A percentile compares a stretch with the other conserved stretches of the same genome.
Conservation (phyloP, 306 rosid species). For the Rosa rugosa region DNA sequence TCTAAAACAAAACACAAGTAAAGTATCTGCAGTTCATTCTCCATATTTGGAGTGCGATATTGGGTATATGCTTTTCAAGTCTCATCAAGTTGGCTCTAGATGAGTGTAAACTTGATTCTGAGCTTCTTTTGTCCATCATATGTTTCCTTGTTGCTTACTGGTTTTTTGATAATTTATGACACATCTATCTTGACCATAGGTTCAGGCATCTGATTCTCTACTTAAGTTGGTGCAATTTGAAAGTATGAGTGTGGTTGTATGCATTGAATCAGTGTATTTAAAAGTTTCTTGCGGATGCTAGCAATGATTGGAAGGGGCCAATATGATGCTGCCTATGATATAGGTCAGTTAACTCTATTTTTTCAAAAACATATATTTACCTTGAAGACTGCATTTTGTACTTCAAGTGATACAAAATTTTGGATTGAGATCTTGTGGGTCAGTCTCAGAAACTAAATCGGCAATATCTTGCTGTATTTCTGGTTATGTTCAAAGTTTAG, state of each 20-base stretch:
- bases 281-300: constrained; percentile 71
- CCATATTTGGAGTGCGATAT: neutral
- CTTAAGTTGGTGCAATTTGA: constrained; percentile 54
- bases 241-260: no score
- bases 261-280: no score
- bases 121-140: neutral
- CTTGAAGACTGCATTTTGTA: neutral
- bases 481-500: no score
- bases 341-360: constrained; percentile 50
- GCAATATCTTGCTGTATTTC: no score
- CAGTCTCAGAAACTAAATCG: no score
- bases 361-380: neutral
- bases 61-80: neutral
- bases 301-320: constrained; percentile 77
- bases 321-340: constrained; percentile 62
- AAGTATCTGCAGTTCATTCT: no score
- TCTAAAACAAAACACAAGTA: no score
- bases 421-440: neutral
- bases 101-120: neutral
- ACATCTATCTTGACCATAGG: constrained; percentile 31
- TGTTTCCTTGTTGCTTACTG: neutral
- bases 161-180: neutral
- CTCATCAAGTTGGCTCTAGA: neutral
- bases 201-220: constrained; percentile 75
- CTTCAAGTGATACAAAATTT: neutral